phyloP scores from a whole-genome alignment of 1,139 yeast species.

The Tardiomyces depauwii region DNA sequence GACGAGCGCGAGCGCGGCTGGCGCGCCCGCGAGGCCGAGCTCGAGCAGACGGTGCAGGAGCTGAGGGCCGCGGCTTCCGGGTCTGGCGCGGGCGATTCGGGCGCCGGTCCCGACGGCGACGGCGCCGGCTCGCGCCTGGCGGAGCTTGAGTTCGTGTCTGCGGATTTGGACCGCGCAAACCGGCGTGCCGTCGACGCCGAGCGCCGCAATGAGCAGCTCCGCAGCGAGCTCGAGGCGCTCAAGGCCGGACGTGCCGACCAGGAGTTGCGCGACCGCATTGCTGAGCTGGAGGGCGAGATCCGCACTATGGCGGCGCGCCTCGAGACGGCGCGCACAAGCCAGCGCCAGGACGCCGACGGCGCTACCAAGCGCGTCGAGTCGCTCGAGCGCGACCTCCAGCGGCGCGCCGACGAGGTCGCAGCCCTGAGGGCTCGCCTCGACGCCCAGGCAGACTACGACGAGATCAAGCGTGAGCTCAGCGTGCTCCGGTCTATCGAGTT shows the following conservation, averaged over 20 bases:
- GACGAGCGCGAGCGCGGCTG: constrained; percentile 32
- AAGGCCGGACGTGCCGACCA: constrained; percentile 35
- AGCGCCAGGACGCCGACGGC: constrained; percentile 9
- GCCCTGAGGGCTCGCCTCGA: constrained; percentile 48
- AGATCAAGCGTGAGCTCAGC: constrained; percentile 61
- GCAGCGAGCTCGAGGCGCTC: constrained; percentile 48
- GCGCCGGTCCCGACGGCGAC: constrained; percentile 12
- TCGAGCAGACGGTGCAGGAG: constrained; percentile 33
- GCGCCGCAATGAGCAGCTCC: constrained; percentile 62
- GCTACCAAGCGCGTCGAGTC: constrained; percentile 24
- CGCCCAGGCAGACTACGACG: constrained; percentile 69
- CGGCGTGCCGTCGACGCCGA: constrained; percentile 61
- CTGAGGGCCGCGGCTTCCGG: constrained; percentile 7
- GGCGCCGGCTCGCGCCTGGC: constrained; percentile 19
- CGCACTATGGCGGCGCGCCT: constrained; percentile 42
- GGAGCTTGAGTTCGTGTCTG: constrained; percentile 54
- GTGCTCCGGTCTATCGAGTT: constrained; percentile 68
- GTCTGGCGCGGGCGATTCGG: constrained; percentile 11
- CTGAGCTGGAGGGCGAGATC: constrained; percentile 38
- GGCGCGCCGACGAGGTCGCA: constrained; percentile 40
- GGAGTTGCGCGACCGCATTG: constrained; percentile 32
- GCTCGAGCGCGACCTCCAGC: constrained; percentile 36
- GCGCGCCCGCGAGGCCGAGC: constrained; percentile 37
- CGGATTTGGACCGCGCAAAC: constrained; percentile 68
- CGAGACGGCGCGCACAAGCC: constrained; percentile 12